Percentiles rank a stretch among this genome's conserved stretches.
phyloP scores from a whole-genome alignment of 768 basidiomycete species.

The Zangia roseola region DNA sequence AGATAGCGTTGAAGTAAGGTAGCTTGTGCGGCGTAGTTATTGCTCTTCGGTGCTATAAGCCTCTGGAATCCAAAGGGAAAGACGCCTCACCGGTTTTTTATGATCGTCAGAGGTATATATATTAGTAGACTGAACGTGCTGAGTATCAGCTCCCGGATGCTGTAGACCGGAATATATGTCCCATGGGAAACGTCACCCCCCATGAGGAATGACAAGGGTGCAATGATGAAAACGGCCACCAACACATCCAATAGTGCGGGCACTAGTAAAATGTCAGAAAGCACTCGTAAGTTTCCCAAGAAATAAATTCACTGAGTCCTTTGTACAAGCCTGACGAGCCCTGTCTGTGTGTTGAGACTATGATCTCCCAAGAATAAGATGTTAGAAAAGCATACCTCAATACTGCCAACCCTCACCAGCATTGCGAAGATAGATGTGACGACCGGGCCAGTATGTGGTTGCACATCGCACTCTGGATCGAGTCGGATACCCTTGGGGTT shows the following conservation, averaged over 20 bases:
- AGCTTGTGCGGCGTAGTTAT: constrained; percentile 76
- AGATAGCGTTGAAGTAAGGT: constrained; percentile 47
- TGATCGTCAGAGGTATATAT: constrained; percentile 58
- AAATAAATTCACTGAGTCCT: constrained; percentile 49
- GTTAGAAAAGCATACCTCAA: constrained; percentile 53
- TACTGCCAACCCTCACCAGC: constrained; percentile 62
- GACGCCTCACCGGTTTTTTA: constrained; percentile 62
- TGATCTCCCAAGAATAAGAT: not conserved
- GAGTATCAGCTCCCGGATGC: no score
- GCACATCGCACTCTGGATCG: constrained; percentile 72
- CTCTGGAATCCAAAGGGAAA: not conserved
- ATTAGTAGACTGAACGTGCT: no score
- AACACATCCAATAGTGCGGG: constrained; percentile 35
- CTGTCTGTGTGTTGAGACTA: constrained; percentile 28
- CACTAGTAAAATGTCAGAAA: constrained; percentile 42
- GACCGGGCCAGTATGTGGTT: constrained; percentile 74
- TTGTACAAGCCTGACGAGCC: constrained; percentile 74
- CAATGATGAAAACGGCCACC: constrained; percentile 35
- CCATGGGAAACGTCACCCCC: constrained; percentile 37
- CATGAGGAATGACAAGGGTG: constrained; percentile 45
- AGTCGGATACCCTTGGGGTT: constrained; percentile 82
- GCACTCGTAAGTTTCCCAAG: constrained; percentile 30
- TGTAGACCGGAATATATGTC: no score
- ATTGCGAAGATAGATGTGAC: constrained; percentile 74
- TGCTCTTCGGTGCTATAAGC: constrained; percentile 48